Conservation (phyloP, 768 basidiomycete genomes). For the Fomitopsis pulvina region DNA sequence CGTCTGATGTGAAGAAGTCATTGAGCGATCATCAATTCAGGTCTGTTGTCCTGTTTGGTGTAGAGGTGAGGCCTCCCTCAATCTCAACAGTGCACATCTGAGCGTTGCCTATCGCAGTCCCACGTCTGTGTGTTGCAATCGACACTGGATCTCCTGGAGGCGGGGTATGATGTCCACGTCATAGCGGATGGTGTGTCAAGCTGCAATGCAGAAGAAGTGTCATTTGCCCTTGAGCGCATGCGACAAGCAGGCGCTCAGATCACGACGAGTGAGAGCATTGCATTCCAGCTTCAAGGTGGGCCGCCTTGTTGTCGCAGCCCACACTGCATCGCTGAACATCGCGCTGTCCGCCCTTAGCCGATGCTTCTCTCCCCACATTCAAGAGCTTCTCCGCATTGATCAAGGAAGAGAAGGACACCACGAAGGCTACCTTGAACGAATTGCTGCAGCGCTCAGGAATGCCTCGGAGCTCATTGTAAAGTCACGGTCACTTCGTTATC, state of each 20-base stretch:
- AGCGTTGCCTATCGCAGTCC: slow-evolving; percentile 40
- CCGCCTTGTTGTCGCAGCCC: not conserved
- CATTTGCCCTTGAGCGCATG: slow-evolving; percentile 63
- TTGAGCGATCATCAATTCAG: slow-evolving; percentile 43
- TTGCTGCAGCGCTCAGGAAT: slow-evolving; percentile 25
- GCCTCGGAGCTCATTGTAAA: too few relatives aligned
- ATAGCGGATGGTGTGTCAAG: slow-evolving; percentile 84
- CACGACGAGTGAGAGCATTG: slow-evolving; percentile 74
- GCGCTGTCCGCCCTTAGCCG: slow-evolving; percentile 32
- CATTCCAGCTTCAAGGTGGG: slow-evolving; percentile 70
- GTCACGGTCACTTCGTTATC: too few relatives aligned
- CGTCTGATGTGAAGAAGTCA: slow-evolving; percentile 51
- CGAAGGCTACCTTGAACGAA: slow-evolving; percentile 31
- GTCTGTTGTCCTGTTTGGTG: slow-evolving; percentile 75
- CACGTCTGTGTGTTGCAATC: slow-evolving; percentile 91
- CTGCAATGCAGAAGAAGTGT: slow-evolving; percentile 73
- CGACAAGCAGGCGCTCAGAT: slow-evolving; percentile 70
- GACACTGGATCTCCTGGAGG: slow-evolving; percentile 55
- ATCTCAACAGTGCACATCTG: not conserved
- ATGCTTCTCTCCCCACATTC: slow-evolving; percentile 59
- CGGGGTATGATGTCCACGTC: slow-evolving; percentile 51
- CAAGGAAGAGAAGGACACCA: slow-evolving; percentile 71
- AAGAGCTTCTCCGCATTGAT: slow-evolving; percentile 64
- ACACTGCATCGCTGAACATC: too few relatives aligned
- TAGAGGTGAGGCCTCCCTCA: slow-evolving; percentile 54